A percentile compares a stretch with the other conserved stretches of the same genome.
Conservation (phyloP, 2,329 filamentous ascomycete species). For the Didymella lethalis region DNA sequence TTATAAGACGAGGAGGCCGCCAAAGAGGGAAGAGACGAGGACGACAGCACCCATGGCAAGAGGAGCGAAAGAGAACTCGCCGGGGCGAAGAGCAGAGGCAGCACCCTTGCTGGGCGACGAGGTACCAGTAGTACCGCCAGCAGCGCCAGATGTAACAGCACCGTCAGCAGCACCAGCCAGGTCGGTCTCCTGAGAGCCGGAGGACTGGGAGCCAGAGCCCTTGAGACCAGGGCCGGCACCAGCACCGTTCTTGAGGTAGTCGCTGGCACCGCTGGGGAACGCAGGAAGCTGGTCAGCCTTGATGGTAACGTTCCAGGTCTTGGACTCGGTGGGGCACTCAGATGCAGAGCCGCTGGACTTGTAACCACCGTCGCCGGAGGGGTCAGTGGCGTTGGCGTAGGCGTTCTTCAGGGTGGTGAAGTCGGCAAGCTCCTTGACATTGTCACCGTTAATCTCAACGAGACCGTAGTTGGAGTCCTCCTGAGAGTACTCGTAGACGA, state of each 20-base stretch:
- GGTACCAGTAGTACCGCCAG: constrained; percentile 33
- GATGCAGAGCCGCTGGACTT: constrained; percentile 62
- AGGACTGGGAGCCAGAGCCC: constrained; percentile 64
- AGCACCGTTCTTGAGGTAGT: constrained; percentile 66
- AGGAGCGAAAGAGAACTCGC: constrained; percentile 59
- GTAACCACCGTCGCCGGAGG: constrained; percentile 66
- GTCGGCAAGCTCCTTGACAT: constrained; percentile 67
- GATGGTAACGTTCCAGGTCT: constrained; percentile 64
- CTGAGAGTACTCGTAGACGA: constrained; percentile 93
- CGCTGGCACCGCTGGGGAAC: constrained; percentile 62
- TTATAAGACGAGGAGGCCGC: constrained; percentile 57
- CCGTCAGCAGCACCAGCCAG: constrained; percentile 61
- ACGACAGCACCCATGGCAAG: constrained; percentile 62
- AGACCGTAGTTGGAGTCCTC: constrained; percentile 75
- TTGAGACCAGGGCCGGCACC: constrained; percentile 64
- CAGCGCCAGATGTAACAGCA: constrained; percentile 51
- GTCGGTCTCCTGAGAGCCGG: constrained; percentile 57
- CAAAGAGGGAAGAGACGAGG: constrained; percentile 61
- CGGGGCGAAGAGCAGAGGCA: constrained; percentile 54
- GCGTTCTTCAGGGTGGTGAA: constrained; percentile 66
- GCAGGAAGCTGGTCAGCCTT: constrained; percentile 61
- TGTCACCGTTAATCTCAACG: constrained; percentile 67
- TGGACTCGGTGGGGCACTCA: constrained; percentile 61
- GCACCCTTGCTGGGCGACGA: constrained; percentile 48
- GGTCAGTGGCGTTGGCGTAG: constrained; percentile 59